A percentile compares a stretch with the other conserved stretches of the same genome.
Evolutionary conservation across 768 basidiomycete species (phyloP).

Genomic region (Auriscalpium vulgare): DNA sequence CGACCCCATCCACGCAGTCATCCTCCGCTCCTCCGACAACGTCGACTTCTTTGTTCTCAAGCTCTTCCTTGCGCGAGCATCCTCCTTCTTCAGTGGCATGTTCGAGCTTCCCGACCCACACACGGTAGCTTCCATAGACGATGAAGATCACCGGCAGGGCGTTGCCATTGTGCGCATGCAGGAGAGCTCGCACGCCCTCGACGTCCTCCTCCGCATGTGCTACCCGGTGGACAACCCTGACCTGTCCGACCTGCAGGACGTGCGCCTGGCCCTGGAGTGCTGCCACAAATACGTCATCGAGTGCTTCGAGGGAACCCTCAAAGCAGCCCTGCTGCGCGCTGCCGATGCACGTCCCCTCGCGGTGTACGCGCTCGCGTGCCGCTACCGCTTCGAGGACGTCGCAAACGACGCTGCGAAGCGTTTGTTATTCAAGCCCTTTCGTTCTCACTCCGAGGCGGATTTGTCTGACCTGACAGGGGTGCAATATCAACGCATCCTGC

Average conservation of each 20-base stretch:
- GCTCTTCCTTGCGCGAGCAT: constrained; percentile 6
- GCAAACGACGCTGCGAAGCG: constrained; percentile 10
- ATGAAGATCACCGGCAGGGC: background rate
- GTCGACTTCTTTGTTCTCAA: constrained; percentile 13
- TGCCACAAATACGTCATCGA: constrained; percentile 13
- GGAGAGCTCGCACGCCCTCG: constrained; percentile 4
- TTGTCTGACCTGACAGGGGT: background rate
- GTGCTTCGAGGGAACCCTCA: constrained; percentile 4
- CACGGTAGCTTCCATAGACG: background rate
- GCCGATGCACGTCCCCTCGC: constrained; percentile 4
- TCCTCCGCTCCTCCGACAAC: constrained; percentile 12
- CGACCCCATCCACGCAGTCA: constrained; percentile 2
- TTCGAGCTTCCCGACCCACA: constrained; percentile 8
- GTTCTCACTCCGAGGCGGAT: background rate
- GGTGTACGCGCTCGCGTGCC: constrained; percentile 10
- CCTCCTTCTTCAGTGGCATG: constrained; percentile 9
- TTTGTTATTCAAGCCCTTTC: constrained; percentile 1
- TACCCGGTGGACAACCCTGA: constrained; percentile 10
- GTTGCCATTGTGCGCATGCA: constrained; percentile 6
- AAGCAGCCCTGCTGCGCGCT: constrained; percentile 4
- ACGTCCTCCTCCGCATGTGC: constrained; percentile 8
- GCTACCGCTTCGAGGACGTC: constrained; percentile 8
- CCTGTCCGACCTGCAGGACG: constrained; percentile 4
- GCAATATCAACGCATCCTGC: constrained; percentile 7
- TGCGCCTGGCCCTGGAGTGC: constrained; percentile 7